Evolutionary conservation across 2,329 filamentous ascomycete species (phyloP), one percentile per base, ranked within the genome.

Genomic region (Arthroderma sp.): DNA sequence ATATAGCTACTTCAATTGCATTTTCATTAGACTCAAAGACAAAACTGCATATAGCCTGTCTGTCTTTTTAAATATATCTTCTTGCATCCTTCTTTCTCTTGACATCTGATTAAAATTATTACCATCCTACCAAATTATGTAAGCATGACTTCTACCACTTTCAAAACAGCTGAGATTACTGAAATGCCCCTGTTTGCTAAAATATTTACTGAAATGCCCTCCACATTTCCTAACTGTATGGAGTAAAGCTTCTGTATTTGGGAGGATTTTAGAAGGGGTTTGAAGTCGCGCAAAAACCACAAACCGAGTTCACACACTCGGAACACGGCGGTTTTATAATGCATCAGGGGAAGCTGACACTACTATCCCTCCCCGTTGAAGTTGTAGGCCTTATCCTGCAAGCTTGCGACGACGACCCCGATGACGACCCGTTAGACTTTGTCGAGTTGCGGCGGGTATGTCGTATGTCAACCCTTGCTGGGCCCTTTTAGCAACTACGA

Each of bases 1-100:
- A 31, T 51, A 38, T 38, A 51, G 25, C 28, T 51, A 51, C 25
- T 33, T 51, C 44, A 51, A 51, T 51, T 33, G 44, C 44, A 51
- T 51, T 25, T 33, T 51, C 9, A 51, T 33, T 51, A 51, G 44
- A 51, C 44, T 33, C 23, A 33, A 19, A 19, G 44, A 31, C 25
- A 51, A 33, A 25, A 25, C n/a, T 19, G 25, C 44, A 51, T 51
- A 33, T 51, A 44, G 19, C 11, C 41, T 44, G 8, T 44, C 41
- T 23, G 41, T 44, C 19, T 25, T 44, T n/a, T 31, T 19, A 43
- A 23, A 23, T 25, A 44, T 44, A 44, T 15, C 25, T 5, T 23
- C 21, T 25, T 44, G 11, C 6, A 44, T 9, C 13, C 5, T 37
- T 37, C 35, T 31, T 31, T 31, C 28, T 31, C 28, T n/a, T n/a